Percentiles rank a stretch among this genome's conserved stretches.
Evolutionary conservation across 352 stramenopile genomes (phyloP).

Genomic region (Globisporangium spinosum): DNA sequence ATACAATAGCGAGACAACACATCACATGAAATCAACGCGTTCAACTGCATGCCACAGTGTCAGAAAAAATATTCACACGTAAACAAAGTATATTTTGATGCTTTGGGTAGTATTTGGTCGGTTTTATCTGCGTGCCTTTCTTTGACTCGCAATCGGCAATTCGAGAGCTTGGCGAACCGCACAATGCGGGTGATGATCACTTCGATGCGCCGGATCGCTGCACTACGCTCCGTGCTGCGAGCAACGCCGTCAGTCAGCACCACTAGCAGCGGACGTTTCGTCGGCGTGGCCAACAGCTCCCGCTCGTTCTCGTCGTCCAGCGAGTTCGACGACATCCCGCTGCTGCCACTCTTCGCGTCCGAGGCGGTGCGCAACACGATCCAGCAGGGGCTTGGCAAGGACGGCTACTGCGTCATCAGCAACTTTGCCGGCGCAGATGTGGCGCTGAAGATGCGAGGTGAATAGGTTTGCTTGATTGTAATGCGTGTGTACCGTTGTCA

Average conservation of each 20-base stretch:
- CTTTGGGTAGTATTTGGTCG: not conserved
- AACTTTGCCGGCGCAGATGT: slow-evolving; percentile 38
- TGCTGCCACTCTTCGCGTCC: slow-evolving; percentile 40
- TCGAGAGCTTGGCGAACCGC: not conserved
- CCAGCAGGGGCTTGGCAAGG: slow-evolving; percentile 30
- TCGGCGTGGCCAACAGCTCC: too few species aligned
- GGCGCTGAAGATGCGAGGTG: slow-evolving; percentile 37
- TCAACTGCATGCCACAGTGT: too few species aligned
- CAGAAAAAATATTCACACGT: too few species aligned
- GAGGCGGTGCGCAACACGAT: slow-evolving; percentile 35
- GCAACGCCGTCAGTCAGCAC: not conserved
- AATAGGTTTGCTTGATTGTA: not conserved
- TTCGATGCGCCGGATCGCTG: slow-evolving; percentile 1
- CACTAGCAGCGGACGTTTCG: not conserved
- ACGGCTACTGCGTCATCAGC: slow-evolving; percentile 41
- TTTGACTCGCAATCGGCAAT: slow-evolving; percentile 3
- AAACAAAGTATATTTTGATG: not conserved
- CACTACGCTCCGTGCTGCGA: slow-evolving; percentile 1
- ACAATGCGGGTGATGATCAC: not conserved
- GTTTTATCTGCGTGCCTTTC: not conserved
- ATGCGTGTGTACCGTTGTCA: not conserved
- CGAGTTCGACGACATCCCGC: slow-evolving; percentile 27
- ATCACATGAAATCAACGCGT: too few species aligned
- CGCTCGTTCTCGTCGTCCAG: slow-evolving; percentile 14
- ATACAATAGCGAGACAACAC: not conserved